Percentiles rank a stretch among this genome's conserved stretches.
Conservation (phyloP, 441 rosid species). For the Gossypium schwendimanii region DNA sequence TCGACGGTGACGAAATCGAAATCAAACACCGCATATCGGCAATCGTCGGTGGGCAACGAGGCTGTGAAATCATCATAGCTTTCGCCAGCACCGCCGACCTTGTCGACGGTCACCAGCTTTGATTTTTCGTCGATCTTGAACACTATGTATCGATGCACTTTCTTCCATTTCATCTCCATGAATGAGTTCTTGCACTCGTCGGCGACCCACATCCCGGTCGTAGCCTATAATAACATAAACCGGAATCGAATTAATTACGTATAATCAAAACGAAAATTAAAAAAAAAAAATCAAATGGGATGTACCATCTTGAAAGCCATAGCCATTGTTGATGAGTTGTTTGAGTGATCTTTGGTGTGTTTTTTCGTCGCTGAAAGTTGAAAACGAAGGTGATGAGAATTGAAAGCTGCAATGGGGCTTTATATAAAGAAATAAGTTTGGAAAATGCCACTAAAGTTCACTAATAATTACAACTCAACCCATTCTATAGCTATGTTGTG, state of each 20-base stretch:
- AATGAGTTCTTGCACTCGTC: conserved; percentile 83
- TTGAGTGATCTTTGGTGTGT: neutral
- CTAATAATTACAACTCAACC: conserved; percentile 25
- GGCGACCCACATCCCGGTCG: conserved; percentile 77
- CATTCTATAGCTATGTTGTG: neutral
- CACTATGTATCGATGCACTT: conserved; percentile 69
- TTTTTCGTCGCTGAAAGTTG: neutral
- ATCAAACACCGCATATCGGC: conserved; percentile 85
- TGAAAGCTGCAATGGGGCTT: conserved; percentile 1
- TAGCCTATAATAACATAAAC: conserved; percentile 32
- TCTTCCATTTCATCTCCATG: conserved; percentile 92
- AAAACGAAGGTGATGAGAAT: neutral
- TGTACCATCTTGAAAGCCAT: conserved; percentile 94
- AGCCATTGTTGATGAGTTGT: conserved; percentile 52
- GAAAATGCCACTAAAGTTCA: conserved; percentile 23
- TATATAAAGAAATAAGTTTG: conserved; percentile 21
- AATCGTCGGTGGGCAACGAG: conserved; percentile 67
- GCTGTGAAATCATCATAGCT: conserved; percentile 63
- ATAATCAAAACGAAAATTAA: neutral
- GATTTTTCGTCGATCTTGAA: conserved; percentile 87
- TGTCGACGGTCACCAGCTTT: conserved; percentile 61
- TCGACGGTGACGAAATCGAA: conserved; percentile 83
- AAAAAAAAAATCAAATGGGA: neutral
- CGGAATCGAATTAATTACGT: neutral
- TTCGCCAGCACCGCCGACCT: conserved; percentile 72